Evolutionary conservation across 495 filamentous ascomycete genomes (phyloP).

Genomic region (Talaromyces adpressus): DNA sequence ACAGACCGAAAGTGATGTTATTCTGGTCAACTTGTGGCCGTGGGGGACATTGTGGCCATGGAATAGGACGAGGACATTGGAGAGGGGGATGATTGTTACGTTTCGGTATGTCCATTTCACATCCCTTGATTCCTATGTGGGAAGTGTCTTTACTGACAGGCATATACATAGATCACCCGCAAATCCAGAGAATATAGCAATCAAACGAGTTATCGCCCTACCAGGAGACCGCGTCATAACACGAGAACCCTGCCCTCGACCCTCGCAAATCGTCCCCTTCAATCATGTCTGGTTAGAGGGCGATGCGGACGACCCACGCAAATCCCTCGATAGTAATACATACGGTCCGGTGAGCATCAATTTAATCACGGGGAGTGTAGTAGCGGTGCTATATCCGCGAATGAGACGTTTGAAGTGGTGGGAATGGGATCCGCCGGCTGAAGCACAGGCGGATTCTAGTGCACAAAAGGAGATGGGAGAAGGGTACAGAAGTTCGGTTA

Average conservation of each 20-base stretch:
- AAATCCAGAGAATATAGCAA: constrained; percentile 48
- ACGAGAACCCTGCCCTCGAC: constrained; percentile 50
- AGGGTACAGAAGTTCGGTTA: constrained; percentile 33
- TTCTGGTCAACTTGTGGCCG: constrained; percentile 43
- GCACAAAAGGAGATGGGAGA: constrained; percentile 16
- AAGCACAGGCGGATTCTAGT: constrained; percentile 14
- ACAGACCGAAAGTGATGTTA: constrained; percentile 42
- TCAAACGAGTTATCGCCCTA: constrained; percentile 66
- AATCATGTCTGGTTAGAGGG: constrained; percentile 80
- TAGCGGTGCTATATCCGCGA: constrained; percentile 55
- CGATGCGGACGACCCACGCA: constrained; percentile 47
- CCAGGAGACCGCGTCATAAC: constrained; percentile 62
- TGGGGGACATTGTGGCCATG: constrained; percentile 25
- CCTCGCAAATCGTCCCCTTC: constrained; percentile 51
- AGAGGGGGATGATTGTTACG: constrained; percentile 48
- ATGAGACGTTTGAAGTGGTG: constrained; percentile 37
- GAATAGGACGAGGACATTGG: constrained; percentile 32
- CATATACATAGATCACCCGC: constrained; percentile 48
- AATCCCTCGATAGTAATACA: constrained; percentile 64
- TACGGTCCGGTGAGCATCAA: constrained; percentile 61
- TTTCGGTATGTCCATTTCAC: constrained; percentile 34
- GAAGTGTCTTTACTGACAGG: too few relatives aligned
- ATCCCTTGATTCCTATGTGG: not conserved
- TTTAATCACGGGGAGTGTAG: constrained; percentile 56
- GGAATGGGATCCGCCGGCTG: constrained; percentile 29